Conservation (phyloP, 371 early-diverging fungal genomes). For the Furculomyces boomerangus region DNA sequence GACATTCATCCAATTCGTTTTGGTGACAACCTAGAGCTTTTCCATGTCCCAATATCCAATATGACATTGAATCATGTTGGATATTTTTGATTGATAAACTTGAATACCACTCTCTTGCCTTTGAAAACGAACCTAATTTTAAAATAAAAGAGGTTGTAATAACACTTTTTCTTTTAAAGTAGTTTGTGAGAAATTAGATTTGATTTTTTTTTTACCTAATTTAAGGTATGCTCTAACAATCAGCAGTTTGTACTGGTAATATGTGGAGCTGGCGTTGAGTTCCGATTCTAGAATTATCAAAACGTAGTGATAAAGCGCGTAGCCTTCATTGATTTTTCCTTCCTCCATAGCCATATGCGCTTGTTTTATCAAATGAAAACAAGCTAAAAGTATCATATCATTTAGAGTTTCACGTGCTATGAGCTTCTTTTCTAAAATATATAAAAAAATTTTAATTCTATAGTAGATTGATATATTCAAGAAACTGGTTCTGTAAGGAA, state of each 20-base stretch:
- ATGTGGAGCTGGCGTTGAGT: conserved; percentile 47
- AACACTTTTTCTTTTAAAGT: background rate
- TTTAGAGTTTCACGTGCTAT: background rate
- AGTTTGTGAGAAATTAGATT: background rate
- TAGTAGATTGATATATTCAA: background rate
- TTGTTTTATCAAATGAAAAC: background rate
- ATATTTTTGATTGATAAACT: conserved; percentile 77
- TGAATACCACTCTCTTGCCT: conserved; percentile 41
- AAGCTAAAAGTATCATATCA: background rate
- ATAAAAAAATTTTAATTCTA: background rate
- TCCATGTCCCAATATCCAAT: conserved; percentile 40
- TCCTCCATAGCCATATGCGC: background rate
- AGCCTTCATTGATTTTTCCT: background rate
- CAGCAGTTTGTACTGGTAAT: conserved; percentile 65
- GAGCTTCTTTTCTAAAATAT: background rate
- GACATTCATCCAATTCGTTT: conserved; percentile 30
- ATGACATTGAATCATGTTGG: conserved; percentile 71
- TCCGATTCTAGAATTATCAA: conserved; percentile 55
- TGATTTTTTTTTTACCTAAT: conserved; percentile 25
- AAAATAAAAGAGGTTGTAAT: background rate
- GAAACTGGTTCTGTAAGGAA: background rate
- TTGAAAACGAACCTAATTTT: conserved; percentile 34
- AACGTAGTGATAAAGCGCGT: conserved; percentile 25
- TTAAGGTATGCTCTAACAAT: conserved; percentile 58
- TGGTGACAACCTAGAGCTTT: conserved; percentile 33